These are phyloP conservation scores for Sporothrix globosa DNA, from an alignment of 2,329 filamentous ascomycete genomes.

Conservation along the genomic window DNA sequence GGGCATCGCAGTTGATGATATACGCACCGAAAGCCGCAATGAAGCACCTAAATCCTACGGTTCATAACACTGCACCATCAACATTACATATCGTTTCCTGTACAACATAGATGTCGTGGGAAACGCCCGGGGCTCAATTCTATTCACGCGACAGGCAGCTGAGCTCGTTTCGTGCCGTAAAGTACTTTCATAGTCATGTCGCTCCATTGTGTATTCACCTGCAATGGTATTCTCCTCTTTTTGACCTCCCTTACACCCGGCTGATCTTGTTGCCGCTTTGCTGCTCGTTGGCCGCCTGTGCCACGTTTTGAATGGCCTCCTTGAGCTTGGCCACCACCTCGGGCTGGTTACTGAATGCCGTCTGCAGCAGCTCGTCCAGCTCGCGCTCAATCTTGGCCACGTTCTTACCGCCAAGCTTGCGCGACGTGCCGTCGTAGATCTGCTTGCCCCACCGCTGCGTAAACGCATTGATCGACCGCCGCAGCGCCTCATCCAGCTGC, in stretches of 20 bases:
- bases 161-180: not conserved
- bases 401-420: constrained; percentile 55
- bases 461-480: constrained; percentile 65
- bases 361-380: constrained; percentile 59
- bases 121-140: not conserved
- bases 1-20: not conserved
- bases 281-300: constrained; percentile 53
- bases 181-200: not conserved
- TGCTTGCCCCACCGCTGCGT: constrained; percentile 62
- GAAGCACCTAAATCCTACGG: not conserved
- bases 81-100: not conserved
- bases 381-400: constrained; percentile 59
- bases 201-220: not conserved
- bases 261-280: constrained; percentile 34
- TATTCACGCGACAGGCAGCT: not conserved
- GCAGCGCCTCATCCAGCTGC: constrained; percentile 64
- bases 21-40: constrained; percentile 7
- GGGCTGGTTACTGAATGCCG: constrained; percentile 62
- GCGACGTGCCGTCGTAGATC: constrained; percentile 53
- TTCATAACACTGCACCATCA: not conserved
- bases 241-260: not conserved
- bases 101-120: not conserved
- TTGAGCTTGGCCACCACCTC: constrained; percentile 63
- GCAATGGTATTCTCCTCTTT: no score
- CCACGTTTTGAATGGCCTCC: constrained; percentile 63